Conservation (phyloP, 192 early-diverging fungal species). For the Backusella luteola region DNA sequence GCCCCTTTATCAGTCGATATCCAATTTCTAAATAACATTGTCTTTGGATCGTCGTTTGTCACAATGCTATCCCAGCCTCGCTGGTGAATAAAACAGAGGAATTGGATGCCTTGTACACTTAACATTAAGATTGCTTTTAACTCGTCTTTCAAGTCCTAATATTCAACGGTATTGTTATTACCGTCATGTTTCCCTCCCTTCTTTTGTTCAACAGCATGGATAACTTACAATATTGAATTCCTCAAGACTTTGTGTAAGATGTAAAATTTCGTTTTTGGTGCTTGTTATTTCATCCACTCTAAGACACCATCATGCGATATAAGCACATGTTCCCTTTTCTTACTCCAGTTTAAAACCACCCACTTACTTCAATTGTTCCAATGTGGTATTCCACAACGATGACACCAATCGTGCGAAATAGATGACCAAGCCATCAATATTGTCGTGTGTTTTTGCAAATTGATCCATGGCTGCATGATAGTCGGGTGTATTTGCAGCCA, state of each 20-base stretch:
- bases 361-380: neutral
- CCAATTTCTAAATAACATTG: neutral
- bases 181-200: neutral
- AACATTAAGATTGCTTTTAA: neutral
- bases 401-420: neutral
- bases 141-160: neutral
- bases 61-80: neutral
- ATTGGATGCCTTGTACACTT: neutral
- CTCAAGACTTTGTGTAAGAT: neutral
- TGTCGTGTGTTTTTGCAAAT: neutral
- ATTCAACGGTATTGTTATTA: neutral
- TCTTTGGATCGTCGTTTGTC: neutral
- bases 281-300: neutral
- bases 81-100: neutral
- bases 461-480: neutral
- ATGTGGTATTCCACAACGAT: neutral
- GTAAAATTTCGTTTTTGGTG: neutral
- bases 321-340: neutral
- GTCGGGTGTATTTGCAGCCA: neutral
- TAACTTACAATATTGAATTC: neutral
- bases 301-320: neutral
- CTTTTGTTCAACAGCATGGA: neutral
- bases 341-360: too few relatives aligned
- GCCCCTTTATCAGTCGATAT: neutral
- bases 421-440: neutral